Conservation (phyloP, 2,329 filamentous ascomycete genomes). For the Talaromyces sp. region DNA sequence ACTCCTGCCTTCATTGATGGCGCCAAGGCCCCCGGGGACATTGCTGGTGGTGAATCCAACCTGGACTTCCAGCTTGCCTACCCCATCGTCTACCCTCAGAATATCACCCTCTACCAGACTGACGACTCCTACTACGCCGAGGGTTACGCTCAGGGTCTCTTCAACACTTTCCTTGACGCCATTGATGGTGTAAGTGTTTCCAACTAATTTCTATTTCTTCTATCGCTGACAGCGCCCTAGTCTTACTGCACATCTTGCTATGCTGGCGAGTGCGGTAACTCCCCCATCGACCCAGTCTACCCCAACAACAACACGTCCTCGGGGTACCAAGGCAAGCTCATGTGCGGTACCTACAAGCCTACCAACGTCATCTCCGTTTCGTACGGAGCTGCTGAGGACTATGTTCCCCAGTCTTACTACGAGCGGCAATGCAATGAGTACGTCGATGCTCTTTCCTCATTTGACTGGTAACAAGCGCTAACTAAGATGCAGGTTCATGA, state of each 20-base stretch:
- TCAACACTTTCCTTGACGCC: slow-evolving; percentile 50
- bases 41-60: slow-evolving; percentile 45
- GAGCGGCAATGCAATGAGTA: slow-evolving; percentile 40
- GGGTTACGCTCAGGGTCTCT: slow-evolving; percentile 23
- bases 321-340: slow-evolving; percentile 42
- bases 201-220: background rate
- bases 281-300: slow-evolving; percentile 49
- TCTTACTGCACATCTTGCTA: slow-evolving; percentile 52
- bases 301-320: slow-evolving; percentile 35
- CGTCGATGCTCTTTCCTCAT: background rate
- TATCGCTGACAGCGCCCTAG: slow-evolving; percentile 11
- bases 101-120: slow-evolving; percentile 47
- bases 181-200: slow-evolving; percentile 40
- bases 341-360: slow-evolving; percentile 35
- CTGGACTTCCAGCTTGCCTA: slow-evolving; percentile 55
- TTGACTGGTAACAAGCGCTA: background rate
- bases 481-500: slow-evolving; percentile 6
- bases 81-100: slow-evolving; percentile 50
- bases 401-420: slow-evolving; percentile 52
- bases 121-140: slow-evolving; percentile 44
- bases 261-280: slow-evolving; percentile 48
- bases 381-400: slow-evolving; percentile 52
- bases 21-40: slow-evolving; percentile 36
- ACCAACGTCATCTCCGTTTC: slow-evolving; percentile 57
- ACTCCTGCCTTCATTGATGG: slow-evolving; percentile 44